These are phyloP conservation scores for Lagenaria siceraria DNA, from an alignment of 306 rosid species.

Conservation along the genomic window DNA sequence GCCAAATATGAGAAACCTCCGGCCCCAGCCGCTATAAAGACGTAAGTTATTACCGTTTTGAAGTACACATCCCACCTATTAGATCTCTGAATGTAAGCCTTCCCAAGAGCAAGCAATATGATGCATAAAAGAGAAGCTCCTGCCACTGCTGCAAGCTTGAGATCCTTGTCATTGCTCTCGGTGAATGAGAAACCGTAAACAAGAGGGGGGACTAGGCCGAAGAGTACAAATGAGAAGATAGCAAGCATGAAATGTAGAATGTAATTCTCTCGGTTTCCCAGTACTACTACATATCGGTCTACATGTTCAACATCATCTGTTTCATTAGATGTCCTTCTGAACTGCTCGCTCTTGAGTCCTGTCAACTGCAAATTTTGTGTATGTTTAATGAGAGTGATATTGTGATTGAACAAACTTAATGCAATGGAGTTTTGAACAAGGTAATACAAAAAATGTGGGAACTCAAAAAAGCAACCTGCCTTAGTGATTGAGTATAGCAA, in stretches of 20 bases:
- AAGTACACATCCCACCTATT: conserved; percentile 24
- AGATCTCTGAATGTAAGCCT: conserved; percentile 36
- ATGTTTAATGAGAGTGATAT: not conserved
- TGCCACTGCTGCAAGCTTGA: conserved; percentile 62
- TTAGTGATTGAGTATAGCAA: no score
- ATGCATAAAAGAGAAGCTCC: conserved; percentile 58
- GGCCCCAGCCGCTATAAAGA: conserved; percentile 33
- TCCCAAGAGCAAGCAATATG: conserved; percentile 45
- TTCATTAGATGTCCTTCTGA: conserved; percentile 14
- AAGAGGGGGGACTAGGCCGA: conserved; percentile 59
- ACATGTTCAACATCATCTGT: not conserved
- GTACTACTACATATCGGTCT: conserved; percentile 26
- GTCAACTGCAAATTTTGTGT: conserved; percentile 26
- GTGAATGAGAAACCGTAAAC: conserved; percentile 60
- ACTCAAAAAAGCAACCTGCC: not conserved
- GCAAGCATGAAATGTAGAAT: conserved; percentile 40
- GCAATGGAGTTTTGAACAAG: not conserved
- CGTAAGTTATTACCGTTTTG: conserved; percentile 30
- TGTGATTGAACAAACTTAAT: not conserved
- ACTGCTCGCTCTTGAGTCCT: conserved; percentile 36
- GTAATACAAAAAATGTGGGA: not conserved
- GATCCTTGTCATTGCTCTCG: conserved; percentile 36
- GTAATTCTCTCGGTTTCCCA: conserved; percentile 46
- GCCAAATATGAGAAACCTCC: conserved; percentile 46
- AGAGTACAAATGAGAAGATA: conserved; percentile 44